Conservation (phyloP, 2,329 filamentous ascomycete genomes). For the Pyrenochaeta sp. region DNA sequence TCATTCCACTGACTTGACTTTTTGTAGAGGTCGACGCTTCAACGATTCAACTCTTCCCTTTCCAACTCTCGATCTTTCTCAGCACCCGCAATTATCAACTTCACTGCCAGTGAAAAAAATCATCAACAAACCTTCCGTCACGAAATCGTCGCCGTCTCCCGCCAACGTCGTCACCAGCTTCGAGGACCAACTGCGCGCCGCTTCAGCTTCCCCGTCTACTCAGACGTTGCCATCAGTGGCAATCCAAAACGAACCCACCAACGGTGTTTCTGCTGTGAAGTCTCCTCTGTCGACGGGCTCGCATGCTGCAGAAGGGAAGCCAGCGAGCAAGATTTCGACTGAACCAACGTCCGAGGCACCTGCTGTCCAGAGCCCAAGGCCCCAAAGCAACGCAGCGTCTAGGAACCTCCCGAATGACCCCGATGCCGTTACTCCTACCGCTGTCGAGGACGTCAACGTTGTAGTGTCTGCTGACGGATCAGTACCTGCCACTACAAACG, state of each 20-base stretch:
- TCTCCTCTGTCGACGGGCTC: too few species aligned
- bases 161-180: slow-evolving; percentile 29
- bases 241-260: slow-evolving; percentile 19
- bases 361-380: slow-evolving; percentile 18
- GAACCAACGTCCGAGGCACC: slow-evolving; percentile 11
- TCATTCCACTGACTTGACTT: slow-evolving; percentile 38
- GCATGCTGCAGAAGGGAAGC: slow-evolving; percentile 22
- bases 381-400: slow-evolving; percentile 5
- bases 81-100: slow-evolving; percentile 32
- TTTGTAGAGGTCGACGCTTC: slow-evolving; percentile 63
- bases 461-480: slow-evolving; percentile 5
- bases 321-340: slow-evolving; percentile 12
- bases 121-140: slow-evolving; percentile 18
- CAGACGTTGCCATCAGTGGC: slow-evolving; percentile 29
- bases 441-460: slow-evolving; percentile 38
- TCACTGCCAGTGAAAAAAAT: slow-evolving; percentile 33
- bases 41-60: slow-evolving; percentile 62
- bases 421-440: slow-evolving; percentile 34
- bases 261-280: slow-evolving; percentile 16
- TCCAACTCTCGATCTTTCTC: slow-evolving; percentile 33
- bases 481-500: slow-evolving; percentile 1
- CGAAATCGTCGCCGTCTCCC: slow-evolving; percentile 33
- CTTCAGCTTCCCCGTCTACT: slow-evolving; percentile 44
- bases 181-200: slow-evolving; percentile 44
- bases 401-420: slow-evolving; percentile 33